Base-by-base conservation (phyloP, 176 grass and related monocot species). In the Avena atlantica region DNA sequence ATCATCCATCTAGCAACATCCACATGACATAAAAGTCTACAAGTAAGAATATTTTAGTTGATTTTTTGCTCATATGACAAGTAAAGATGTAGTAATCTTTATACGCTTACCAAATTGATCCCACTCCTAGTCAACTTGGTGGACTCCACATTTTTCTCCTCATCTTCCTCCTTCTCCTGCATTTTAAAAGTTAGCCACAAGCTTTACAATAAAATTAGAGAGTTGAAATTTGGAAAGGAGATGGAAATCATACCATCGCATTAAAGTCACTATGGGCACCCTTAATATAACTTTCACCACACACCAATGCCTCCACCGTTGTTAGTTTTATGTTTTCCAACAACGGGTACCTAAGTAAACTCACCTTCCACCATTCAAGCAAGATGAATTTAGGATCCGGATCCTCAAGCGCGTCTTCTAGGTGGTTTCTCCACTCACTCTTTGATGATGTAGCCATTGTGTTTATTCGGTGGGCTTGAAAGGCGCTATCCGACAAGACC, bases 211-310 rank as follows among this genome's bases (percentile, higher is more conserved):
- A 67, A 16, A 7, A 67, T 36, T 51, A 6, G 14, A 67, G 25
- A 31, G 29, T 31, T 31, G 29, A 31, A 31, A 31, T 31, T 31
- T 31, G 36, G 36, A 5, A 37, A 37, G 36, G 36, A 37, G 4
- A 36, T 68, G 6, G 29, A 68, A 68, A 68, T 37, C 25, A 68
- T 68, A 37, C 65, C 29, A 37, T 3, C 63, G 36, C 13, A 17
- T 9, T 36, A 7, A 68, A 68, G 27, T 68, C 29, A 16, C 2
- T 37, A 6, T 9, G 7, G 29, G 6, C 2, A 68, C 29, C 65
- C 29, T 68, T 68, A 34, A 37, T 37, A 17, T 68, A 68, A 68
- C 64, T 68, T 68, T 5, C 64, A 67, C 64, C 27, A 68, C 64
- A 68, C 4, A 68, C 14, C 64, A 68, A 68, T 31, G 29, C 64